phyloP scores from a whole-genome alignment of 2,329 filamentous ascomycete species.

The Plenodomus lindquistii region DNA sequence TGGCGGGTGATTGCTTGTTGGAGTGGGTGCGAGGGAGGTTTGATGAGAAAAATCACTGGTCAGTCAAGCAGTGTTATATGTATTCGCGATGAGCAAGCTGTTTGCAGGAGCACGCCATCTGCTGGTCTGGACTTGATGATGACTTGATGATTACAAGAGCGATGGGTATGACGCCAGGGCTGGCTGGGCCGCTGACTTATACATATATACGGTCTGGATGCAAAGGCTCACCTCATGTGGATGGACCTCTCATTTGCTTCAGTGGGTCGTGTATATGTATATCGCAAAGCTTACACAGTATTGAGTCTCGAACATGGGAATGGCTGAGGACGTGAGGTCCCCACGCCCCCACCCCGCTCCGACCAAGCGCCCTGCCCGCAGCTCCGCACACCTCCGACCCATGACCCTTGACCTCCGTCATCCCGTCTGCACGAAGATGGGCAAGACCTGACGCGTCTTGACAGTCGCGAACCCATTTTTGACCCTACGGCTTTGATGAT shows the following conservation, averaged over 20 bases:
- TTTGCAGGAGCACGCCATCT: constrained; percentile 21
- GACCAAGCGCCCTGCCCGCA: constrained; percentile 15
- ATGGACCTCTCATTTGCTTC: no score
- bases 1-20: background rate
- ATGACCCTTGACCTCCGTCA: constrained; percentile 10
- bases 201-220: background rate
- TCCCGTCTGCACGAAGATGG: background rate
- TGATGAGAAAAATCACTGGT: background rate
- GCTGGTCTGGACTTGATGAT: constrained; percentile 12
- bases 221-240: background rate
- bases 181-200: background rate
- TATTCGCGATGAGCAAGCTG: background rate
- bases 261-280: background rate
- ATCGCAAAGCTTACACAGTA: background rate
- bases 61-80: background rate
- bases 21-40: background rate
- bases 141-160: constrained; percentile 16
- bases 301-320: background rate
- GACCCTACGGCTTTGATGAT: background rate
- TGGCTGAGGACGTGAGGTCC: background rate
- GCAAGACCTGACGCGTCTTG: background rate
- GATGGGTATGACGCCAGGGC: constrained; percentile 25
- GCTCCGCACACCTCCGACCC: constrained; percentile 25
- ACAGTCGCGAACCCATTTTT: background rate
- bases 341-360: constrained; percentile 15